These are phyloP conservation scores for Clitopilus passeckerianus DNA, from an alignment of 768 basidiomycete species.

Conservation along the genomic window DNA sequence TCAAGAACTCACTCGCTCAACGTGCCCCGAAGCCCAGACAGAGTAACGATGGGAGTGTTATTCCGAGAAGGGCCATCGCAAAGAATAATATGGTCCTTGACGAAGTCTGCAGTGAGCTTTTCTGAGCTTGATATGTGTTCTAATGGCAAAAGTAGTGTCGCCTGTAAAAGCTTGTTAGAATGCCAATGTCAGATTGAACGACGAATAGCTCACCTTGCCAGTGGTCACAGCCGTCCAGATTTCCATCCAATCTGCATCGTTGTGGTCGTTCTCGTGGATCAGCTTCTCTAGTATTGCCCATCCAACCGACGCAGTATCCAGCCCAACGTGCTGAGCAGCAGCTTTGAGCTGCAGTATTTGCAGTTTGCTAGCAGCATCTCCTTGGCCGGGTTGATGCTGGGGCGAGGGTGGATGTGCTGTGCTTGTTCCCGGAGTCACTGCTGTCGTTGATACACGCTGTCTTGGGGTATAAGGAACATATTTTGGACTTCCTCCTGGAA, in stretches of 20 bases:
- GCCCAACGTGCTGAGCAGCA: slow-evolving; percentile 61
- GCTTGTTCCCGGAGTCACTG: slow-evolving; percentile 44
- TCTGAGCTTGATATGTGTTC: slow-evolving; percentile 50
- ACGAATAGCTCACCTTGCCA: slow-evolving; percentile 52
- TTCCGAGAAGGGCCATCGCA: slow-evolving; percentile 47
- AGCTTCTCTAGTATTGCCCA: slow-evolving; percentile 78
- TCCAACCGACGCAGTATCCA: slow-evolving; percentile 61
- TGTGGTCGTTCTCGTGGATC: slow-evolving; percentile 39
- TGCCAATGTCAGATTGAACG: background rate
- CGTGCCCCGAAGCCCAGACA: slow-evolving; percentile 80
- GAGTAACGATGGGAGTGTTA: slow-evolving; percentile 57
- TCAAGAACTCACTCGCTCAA: slow-evolving; percentile 46
- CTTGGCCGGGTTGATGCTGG: slow-evolving; percentile 33
- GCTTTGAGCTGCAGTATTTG: slow-evolving; percentile 74
- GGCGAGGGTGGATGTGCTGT: slow-evolving; percentile 39
- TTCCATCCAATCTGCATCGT: slow-evolving; percentile 64
- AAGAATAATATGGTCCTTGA: slow-evolving; percentile 80
- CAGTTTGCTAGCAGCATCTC: slow-evolving; percentile 62
- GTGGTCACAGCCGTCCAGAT: slow-evolving; percentile 59
- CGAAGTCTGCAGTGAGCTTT: slow-evolving; percentile 64
- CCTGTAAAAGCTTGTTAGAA: slow-evolving; percentile 35
- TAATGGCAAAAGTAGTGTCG: slow-evolving; percentile 74
- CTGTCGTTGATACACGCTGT: slow-evolving; percentile 46
- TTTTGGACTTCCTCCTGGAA: slow-evolving; percentile 25
- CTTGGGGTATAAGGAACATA: slow-evolving; percentile 80